A percentile compares a stretch with the other conserved stretches of the same genome.
Evolutionary conservation across 1,284 basidiomycete species (phyloP).

Genomic region (Retiboletus fuscus): DNA sequence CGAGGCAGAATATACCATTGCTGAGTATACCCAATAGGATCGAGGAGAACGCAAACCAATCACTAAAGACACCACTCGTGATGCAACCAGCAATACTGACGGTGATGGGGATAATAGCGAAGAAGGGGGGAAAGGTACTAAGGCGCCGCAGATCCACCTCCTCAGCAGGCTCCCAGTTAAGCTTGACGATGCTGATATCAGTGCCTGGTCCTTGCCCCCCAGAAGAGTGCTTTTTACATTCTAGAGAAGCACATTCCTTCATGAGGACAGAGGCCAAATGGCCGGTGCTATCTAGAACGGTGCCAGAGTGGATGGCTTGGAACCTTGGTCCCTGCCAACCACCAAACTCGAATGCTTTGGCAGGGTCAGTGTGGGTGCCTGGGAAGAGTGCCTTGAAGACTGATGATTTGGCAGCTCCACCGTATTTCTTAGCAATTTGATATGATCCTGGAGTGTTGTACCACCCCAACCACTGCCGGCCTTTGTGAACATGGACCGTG

Average conservation of each 20-base stretch:
- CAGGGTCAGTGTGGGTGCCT: slow-evolving; percentile 38
- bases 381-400: slow-evolving; percentile 45
- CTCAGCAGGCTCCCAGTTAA: slow-evolving; percentile 23
- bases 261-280: slow-evolving; percentile 32
- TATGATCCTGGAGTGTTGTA: slow-evolving; percentile 49
- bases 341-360: slow-evolving; percentile 41
- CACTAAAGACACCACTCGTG: slow-evolving; percentile 35
- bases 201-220: slow-evolving; percentile 32
- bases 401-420: slow-evolving; percentile 37
- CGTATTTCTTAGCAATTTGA: slow-evolving; percentile 45
- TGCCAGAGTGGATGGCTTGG: slow-evolving; percentile 27
- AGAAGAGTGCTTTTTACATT: background rate
- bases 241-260: slow-evolving; percentile 26
- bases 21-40: slow-evolving; percentile 45
- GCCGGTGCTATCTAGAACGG: slow-evolving; percentile 29
- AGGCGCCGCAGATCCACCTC: slow-evolving; percentile 19
- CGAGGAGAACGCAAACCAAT: slow-evolving; percentile 43
- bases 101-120: slow-evolving; percentile 37
- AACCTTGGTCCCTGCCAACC: slow-evolving; percentile 42
- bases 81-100: slow-evolving; percentile 36
- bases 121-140: slow-evolving; percentile 18
- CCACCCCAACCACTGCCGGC: slow-evolving; percentile 47
- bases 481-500: slow-evolving; percentile 43
- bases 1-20: slow-evolving; percentile 41
- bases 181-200: slow-evolving; percentile 36